These are phyloP conservation scores for Centella asiatica DNA, from an alignment of 129 eudicot genomes.

Conservation along the genomic window DNA sequence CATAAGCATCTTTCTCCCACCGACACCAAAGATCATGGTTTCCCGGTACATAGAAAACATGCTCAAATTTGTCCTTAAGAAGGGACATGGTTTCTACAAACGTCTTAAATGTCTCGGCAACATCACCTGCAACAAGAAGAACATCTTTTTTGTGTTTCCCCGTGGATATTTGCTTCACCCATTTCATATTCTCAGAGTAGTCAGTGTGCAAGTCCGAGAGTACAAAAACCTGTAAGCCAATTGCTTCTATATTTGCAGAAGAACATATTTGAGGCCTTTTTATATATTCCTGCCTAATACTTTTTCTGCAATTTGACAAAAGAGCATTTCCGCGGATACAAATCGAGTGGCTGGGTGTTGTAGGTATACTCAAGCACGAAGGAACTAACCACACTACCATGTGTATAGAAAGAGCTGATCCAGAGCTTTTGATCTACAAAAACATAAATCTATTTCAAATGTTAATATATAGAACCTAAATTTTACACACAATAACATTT, in stretches of 20 bases:
- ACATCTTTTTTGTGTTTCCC: constrained; percentile 26
- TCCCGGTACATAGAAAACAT: constrained; percentile 52
- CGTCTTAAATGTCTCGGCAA: constrained; percentile 40
- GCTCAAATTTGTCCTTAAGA: constrained; percentile 39
- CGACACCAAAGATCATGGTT: constrained; percentile 71
- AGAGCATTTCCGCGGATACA: constrained; percentile 1
- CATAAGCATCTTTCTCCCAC: constrained; percentile 30
- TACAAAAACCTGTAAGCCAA: constrained; percentile 32
- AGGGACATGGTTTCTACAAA: constrained; percentile 51
- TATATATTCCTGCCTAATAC: constrained; percentile 6
- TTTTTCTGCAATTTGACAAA: constrained; percentile 1
- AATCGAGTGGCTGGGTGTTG: background rate
- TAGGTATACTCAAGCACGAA: constrained; percentile 7
- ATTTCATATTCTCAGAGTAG: constrained; percentile 44
- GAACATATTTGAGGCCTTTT: constrained; percentile 25
- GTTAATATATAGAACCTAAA: background rate
- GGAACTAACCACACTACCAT: constrained; percentile 24
- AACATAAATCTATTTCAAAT: constrained; percentile 8
- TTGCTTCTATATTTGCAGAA: constrained; percentile 9
- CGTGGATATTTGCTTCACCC: constrained; percentile 33
- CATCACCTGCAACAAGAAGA: constrained; percentile 63
- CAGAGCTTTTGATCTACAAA: constrained; percentile 1
- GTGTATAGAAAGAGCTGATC: constrained; percentile 3
- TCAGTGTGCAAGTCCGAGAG: constrained; percentile 60
- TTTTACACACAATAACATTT: too few relatives aligned